Conservation (phyloP, 495 filamentous ascomycete genomes). For the Penicillium canariense region DNA sequence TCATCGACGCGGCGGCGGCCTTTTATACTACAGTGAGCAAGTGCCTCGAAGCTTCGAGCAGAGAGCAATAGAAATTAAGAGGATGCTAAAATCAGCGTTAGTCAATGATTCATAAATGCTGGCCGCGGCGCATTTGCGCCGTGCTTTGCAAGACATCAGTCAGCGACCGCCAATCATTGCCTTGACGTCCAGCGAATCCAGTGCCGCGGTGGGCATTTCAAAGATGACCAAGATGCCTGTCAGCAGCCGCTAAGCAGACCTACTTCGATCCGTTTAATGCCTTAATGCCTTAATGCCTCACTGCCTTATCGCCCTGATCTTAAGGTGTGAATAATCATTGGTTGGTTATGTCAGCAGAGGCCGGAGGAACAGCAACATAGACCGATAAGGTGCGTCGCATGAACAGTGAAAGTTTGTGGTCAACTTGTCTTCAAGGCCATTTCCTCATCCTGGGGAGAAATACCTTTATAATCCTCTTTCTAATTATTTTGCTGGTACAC, state of each 20-base stretch:
- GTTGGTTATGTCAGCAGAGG: too few species aligned
- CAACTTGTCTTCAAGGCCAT: too few species aligned
- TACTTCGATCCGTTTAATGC: neutral
- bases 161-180: conserved; percentile 18
- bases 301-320: neutral
- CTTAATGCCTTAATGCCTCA: neutral
- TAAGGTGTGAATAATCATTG: conserved; percentile 2
- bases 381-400: too few species aligned
- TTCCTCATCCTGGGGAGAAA: too few species aligned
- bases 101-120: conserved; percentile 19
- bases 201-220: neutral
- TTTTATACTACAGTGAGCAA: conserved; percentile 32
- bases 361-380: too few species aligned
- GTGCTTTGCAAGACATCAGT: conserved; percentile 34
- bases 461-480: too few species aligned
- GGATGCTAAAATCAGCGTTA: conserved; percentile 23
- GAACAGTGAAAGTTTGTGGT: too few species aligned
- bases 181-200: conserved; percentile 8
- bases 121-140: neutral
- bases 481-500: too few species aligned
- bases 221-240: conserved; percentile 32
- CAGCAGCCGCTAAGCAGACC: conserved; percentile 26
- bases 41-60: conserved; percentile 23
- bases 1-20: conserved; percentile 35
- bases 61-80: conserved; percentile 12